A percentile compares a stretch with the other conserved stretches of the same genome.
These are phyloP conservation scores for Fragaria iinumae DNA, from an alignment of 306 rosid genomes.

Conservation along the genomic window DNA sequence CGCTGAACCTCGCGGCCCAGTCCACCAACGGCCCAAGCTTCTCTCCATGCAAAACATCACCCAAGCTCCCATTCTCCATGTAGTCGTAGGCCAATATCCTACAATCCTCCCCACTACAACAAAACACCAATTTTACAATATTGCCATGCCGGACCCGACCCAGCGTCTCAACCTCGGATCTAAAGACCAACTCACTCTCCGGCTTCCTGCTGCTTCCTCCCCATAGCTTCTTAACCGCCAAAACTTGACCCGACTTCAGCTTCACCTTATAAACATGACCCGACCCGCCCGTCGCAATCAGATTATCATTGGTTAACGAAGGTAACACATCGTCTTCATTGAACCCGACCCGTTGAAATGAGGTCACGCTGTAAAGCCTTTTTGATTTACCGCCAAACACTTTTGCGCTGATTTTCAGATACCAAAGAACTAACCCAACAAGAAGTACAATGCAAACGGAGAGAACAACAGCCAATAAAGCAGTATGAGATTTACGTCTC, in stretches of 20 bases:
- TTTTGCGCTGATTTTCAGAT: conserved; percentile 30
- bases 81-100: conserved; percentile 67
- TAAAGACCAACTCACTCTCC: conserved; percentile 45
- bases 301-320: conserved; percentile 38
- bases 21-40: conserved; percentile 35
- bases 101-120: conserved; percentile 59
- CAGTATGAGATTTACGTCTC: conserved; percentile 35
- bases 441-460: conserved; percentile 34
- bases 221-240: conserved; percentile 75
- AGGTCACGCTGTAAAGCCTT: conserved; percentile 32
- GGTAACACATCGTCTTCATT: conserved; percentile 60
- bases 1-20: conserved; percentile 48
- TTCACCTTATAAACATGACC: conserved; percentile 60
- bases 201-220: conserved; percentile 31
- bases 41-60: conserved; percentile 59
- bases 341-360: conserved; percentile 61
- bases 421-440: conserved; percentile 44
- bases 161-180: conserved; percentile 67
- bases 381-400: conserved; percentile 33
- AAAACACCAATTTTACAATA: conserved; percentile 63
- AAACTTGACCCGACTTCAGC: conserved; percentile 54
- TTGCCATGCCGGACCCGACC: conserved; percentile 77
- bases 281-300: conserved; percentile 71
- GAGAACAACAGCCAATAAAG: conserved; percentile 30
- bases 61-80: conserved; percentile 79